A percentile compares a stretch with the other conserved stretches of the same genome.
Evolutionary conservation across 1,284 basidiomycete species (phyloP).

Genomic region (Apiotrichum siamense): DNA sequence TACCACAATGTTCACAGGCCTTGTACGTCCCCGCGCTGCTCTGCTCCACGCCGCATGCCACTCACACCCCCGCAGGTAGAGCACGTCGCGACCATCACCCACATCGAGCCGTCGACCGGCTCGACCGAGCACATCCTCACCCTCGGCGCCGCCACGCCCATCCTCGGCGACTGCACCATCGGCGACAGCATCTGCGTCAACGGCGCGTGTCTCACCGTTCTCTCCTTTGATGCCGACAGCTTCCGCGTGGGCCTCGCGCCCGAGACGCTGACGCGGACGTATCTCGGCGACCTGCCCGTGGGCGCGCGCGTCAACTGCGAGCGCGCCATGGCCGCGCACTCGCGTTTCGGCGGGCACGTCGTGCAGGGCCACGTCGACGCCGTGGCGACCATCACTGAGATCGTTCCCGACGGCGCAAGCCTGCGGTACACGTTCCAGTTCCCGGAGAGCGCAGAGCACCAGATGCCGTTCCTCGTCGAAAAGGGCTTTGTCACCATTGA

Average conservation of each 20-base stretch:
- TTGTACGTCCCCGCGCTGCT: constrained; percentile 30
- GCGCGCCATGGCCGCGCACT: constrained; percentile 87
- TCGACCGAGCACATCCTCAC: constrained; percentile 60
- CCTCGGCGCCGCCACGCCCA: constrained; percentile 65
- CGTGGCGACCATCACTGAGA: constrained; percentile 67
- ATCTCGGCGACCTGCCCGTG: constrained; percentile 74
- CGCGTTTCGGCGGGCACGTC: constrained; percentile 92
- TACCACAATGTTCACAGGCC: constrained; percentile 44
- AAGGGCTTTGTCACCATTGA: constrained; percentile 96
- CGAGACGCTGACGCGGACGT: constrained; percentile 86
- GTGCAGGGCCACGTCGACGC: constrained; percentile 97
- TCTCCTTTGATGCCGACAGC: constrained; percentile 63
- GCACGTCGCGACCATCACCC: constrained; percentile 38
- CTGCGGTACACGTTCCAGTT: constrained; percentile 74
- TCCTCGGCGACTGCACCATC: constrained; percentile 84
- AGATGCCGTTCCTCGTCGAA: constrained; percentile 81
- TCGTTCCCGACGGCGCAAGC: constrained; percentile 75
- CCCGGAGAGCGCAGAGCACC: constrained; percentile 55
- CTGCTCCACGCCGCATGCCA: too few species aligned
- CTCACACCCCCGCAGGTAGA: constrained; percentile 37
- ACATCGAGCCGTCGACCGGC: constrained; percentile 33
- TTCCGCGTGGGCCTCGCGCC: constrained; percentile 95
- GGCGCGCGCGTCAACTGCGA: constrained; percentile 88
- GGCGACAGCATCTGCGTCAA: constrained; percentile 93
- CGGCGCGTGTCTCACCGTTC: constrained; percentile 82